phyloP scores from a whole-genome alignment of 2,329 filamentous ascomycete species.

The Cladosporium velox region DNA sequence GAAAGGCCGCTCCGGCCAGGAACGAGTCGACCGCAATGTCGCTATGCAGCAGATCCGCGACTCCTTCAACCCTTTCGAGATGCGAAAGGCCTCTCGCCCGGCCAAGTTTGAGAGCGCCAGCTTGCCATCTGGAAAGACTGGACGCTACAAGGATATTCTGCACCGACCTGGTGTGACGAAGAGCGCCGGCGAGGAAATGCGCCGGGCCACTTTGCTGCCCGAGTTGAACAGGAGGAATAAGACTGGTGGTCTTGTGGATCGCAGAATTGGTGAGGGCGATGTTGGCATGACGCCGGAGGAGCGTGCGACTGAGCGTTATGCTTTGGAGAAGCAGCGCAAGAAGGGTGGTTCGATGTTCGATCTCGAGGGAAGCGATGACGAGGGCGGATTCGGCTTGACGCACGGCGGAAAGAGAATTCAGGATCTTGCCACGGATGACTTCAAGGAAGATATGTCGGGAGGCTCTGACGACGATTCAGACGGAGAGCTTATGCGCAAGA shows the following conservation, averaged over 20 bases:
- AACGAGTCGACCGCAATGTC: constrained; percentile 73
- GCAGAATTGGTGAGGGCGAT: constrained; percentile 94
- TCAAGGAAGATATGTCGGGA: constrained; percentile 50
- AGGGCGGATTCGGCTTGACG: constrained; percentile 60
- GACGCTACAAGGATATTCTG: constrained; percentile 57
- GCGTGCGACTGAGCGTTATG: constrained; percentile 86
- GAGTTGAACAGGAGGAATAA: constrained; percentile 90
- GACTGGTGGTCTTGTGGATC: constrained; percentile 87
- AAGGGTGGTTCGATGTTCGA: constrained; percentile 87
- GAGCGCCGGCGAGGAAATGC: constrained; percentile 82
- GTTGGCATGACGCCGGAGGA: constrained; percentile 92
- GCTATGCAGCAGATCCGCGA: constrained; percentile 86
- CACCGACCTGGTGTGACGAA: constrained; percentile 82
- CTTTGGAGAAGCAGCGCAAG: constrained; percentile 77
- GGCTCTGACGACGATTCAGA: constrained; percentile 41
- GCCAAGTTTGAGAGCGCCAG: constrained; percentile 75
- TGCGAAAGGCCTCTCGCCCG: constrained; percentile 72
- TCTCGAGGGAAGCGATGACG: constrained; percentile 77
- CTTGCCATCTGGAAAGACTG: constrained; percentile 28
- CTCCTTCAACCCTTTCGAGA: constrained; percentile 96
- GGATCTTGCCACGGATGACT: constrained; percentile 77
- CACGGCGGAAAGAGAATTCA: constrained; percentile 70
- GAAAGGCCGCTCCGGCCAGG: constrained; percentile 65
- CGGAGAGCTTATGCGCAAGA: constrained; percentile 44
- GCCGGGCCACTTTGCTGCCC: constrained; percentile 78